Conservation (phyloP, 257 asterid species). For the Scutellaria barbata region DNA sequence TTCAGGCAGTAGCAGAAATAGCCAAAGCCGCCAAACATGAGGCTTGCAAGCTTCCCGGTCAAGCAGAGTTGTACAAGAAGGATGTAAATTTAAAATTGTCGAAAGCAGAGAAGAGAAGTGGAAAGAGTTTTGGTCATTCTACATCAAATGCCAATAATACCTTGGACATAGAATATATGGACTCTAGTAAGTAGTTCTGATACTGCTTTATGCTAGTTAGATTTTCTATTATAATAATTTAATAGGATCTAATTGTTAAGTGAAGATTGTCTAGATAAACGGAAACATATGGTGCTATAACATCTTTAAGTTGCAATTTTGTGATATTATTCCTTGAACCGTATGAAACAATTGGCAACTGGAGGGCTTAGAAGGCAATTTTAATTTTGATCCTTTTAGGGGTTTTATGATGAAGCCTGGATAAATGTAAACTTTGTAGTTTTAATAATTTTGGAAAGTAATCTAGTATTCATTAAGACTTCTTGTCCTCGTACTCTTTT, state of each 20-base stretch:
- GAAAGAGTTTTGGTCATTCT: slow-evolving; percentile 35
- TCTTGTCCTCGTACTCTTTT: not conserved
- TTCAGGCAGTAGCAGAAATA: slow-evolving; percentile 89
- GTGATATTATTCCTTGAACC: slow-evolving; percentile 11
- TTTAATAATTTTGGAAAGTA: not conserved
- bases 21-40: slow-evolving; percentile 74
- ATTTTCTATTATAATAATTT: slow-evolving; percentile 1
- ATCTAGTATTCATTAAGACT: not conserved
- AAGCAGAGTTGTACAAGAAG: slow-evolving; percentile 60
- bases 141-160: slow-evolving; percentile 37
- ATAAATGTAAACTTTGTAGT: slow-evolving; percentile 12
- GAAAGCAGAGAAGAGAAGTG: slow-evolving; percentile 48
- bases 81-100: slow-evolving; percentile 46
- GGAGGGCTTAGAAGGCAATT: slow-evolving; percentile 25
- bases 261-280: slow-evolving; percentile 16
- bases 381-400: slow-evolving; percentile 2
- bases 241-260: slow-evolving; percentile 1
- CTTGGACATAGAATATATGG: slow-evolving; percentile 32
- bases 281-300: slow-evolving; percentile 11
- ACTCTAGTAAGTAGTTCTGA: slow-evolving; percentile 45
- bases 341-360: slow-evolving; percentile 7
- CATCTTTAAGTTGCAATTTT: not conserved
- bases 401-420: not conserved
- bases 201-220: slow-evolving; percentile 24
- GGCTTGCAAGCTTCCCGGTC: slow-evolving; percentile 68